phyloP scores from a whole-genome alignment of 2,329 filamentous ascomycete species.

The Daldinia sp. region DNA sequence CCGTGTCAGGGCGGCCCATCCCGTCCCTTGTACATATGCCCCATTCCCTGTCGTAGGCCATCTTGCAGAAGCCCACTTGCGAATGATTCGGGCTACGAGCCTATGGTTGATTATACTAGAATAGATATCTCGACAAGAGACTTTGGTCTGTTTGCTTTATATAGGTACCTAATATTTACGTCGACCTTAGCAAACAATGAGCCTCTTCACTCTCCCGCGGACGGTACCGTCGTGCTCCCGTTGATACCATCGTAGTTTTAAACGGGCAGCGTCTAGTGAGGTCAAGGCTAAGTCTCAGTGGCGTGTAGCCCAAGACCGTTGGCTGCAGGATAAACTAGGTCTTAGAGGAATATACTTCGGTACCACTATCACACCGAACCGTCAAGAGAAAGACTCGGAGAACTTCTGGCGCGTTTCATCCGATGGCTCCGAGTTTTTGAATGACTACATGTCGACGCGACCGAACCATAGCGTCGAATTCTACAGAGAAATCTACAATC shows the following conservation, averaged over 20 bases:
- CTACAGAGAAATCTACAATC: slow-evolving; percentile 13
- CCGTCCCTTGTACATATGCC: not conserved
- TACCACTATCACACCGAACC: not conserved
- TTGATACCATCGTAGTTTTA: too few relatives aligned
- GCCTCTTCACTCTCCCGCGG: too few relatives aligned
- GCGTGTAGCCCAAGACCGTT: not conserved
- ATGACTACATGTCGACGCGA: slow-evolving; percentile 21
- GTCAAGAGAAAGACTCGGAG: slow-evolving; percentile 11
- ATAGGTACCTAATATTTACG: too few relatives aligned
- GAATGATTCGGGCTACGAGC: not conserved
- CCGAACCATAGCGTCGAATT: slow-evolving; percentile 11
- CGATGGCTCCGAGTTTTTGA: slow-evolving; percentile 16
- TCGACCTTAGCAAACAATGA: too few relatives aligned
- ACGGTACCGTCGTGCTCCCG: too few relatives aligned
- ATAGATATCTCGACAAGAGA: too few relatives aligned
- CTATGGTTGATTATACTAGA: too few relatives aligned
- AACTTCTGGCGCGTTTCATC: slow-evolving; percentile 16
- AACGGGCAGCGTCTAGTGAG: too few relatives aligned
- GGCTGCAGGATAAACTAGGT: not conserved
- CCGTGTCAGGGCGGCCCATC: not conserved
- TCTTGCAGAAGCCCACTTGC: not conserved
- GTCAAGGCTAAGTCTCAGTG: too few relatives aligned
- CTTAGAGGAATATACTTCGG: slow-evolving; percentile 4
- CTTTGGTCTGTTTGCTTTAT: too few relatives aligned
- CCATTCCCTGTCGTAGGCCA: not conserved